Evolutionary conservation across 352 stramenopile species (phyloP).

Genomic region (Globisporangium cederbergense): DNA sequence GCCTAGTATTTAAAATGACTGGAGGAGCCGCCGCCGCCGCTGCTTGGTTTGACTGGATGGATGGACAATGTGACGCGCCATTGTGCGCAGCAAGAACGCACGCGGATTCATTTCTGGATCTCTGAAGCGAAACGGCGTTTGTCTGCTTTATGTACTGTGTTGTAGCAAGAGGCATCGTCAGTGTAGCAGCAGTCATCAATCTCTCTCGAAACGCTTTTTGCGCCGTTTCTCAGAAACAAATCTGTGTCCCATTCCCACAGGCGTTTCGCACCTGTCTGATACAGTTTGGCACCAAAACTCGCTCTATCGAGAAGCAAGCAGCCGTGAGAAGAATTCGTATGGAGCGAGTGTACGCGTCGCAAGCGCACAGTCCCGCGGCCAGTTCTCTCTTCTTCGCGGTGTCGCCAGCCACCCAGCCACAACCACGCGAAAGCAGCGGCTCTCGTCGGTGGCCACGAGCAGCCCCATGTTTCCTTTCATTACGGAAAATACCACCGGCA

Average conservation of each 20-base stretch:
- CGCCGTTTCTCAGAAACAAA: not conserved
- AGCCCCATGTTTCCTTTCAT: no score
- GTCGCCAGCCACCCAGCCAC: no score
- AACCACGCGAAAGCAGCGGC: not conserved
- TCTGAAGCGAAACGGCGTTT: not conserved
- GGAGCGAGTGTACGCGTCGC: not conserved
- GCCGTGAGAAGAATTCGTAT: no score
- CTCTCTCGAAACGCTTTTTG: not conserved
- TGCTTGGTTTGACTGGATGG: not conserved
- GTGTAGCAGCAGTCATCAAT: not conserved
- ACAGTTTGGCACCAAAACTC: no score
- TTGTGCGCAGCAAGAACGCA: not conserved
- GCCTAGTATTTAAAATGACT: no score
- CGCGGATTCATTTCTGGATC: not conserved
- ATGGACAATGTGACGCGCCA: not conserved
- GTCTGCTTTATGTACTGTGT: not conserved
- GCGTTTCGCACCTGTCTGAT: not conserved
- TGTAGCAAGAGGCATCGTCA: no score
- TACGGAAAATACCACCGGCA: not conserved
- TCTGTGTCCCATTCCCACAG: not conserved
- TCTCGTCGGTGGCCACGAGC: no score
- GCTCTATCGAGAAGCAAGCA: no score
- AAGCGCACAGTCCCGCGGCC: no score
- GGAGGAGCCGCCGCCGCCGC: no score
- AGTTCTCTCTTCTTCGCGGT: no score